These are phyloP conservation scores for Salix caprea DNA, from an alignment of 345 rosid species.

Conservation along the genomic window DNA sequence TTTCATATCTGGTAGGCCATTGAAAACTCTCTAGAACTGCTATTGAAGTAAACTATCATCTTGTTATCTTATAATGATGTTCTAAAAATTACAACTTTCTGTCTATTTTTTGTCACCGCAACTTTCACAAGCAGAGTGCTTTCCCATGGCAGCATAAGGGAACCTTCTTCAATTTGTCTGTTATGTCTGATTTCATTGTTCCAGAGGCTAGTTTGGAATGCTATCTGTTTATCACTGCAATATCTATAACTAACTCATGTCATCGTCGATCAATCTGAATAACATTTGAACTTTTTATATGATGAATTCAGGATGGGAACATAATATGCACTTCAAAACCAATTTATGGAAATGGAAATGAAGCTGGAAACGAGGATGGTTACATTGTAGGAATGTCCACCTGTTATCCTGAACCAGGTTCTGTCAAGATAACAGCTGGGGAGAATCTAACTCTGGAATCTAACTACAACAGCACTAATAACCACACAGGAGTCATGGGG, in stretches of 20 bases:
- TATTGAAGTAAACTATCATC: background rate
- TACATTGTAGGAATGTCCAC: conserved; percentile 93
- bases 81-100: background rate
- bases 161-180: background rate
- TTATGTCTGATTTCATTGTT: background rate
- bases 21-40: background rate
- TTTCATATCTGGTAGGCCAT: background rate
- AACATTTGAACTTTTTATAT: background rate
- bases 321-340: conserved; percentile 59
- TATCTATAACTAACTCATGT: background rate
- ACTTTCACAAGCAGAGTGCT: background rate
- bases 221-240: background rate
- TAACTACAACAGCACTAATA: conserved; percentile 47
- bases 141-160: background rate
- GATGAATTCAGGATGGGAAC: conserved; percentile 49
- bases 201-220: background rate
- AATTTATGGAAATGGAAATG: conserved; percentile 59
- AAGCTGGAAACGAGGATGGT: conserved; percentile 84
- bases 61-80: background rate
- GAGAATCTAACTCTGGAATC: conserved; percentile 64
- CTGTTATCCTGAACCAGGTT: conserved; percentile 72
- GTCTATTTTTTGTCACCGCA: background rate
- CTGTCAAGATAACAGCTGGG: conserved; percentile 49
- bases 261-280: background rate
- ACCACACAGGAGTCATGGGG: conserved; percentile 84